A percentile compares a stretch with the other conserved stretches of the same genome.
These are phyloP conservation scores for Terana coerulea DNA, from an alignment of 768 basidiomycete genomes.

Conservation along the genomic window DNA sequence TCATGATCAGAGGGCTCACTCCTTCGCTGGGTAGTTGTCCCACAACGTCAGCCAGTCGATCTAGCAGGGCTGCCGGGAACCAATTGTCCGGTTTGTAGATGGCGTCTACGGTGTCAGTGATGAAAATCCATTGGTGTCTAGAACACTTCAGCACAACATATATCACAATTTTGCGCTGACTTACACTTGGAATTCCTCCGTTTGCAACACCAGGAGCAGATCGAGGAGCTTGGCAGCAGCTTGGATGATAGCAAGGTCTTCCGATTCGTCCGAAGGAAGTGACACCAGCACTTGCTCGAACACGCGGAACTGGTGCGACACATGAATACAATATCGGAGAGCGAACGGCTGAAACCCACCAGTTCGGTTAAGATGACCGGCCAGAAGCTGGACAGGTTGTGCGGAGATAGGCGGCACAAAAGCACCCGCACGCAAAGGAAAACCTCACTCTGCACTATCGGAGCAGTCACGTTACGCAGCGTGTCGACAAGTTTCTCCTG, in stretches of 20 bases:
- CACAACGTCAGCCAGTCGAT: conserved; percentile 82
- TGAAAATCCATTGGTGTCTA: conserved; percentile 98
- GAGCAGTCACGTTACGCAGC: conserved; percentile 71
- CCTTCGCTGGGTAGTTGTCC: conserved; percentile 57
- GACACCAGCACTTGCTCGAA: conserved; percentile 77
- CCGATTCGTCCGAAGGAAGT: conserved; percentile 77
- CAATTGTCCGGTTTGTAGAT: conserved; percentile 83
- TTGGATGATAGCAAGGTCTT: conserved; percentile 77
- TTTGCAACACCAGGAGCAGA: conserved; percentile 87
- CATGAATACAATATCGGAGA: not conserved
- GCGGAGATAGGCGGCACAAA: conserved; percentile 84
- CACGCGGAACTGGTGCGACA: conserved; percentile 65
- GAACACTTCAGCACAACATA: not conserved
- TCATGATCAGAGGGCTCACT: conserved; percentile 9
- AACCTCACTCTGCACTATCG: conserved; percentile 89
- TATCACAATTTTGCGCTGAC: not conserved
- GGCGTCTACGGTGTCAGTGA: conserved; percentile 96
- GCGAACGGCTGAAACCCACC: conserved; percentile 37
- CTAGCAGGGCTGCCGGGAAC: conserved; percentile 84
- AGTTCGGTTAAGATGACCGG: conserved; percentile 92
- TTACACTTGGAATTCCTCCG: conserved; percentile 97
- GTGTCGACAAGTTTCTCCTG: conserved; percentile 97
- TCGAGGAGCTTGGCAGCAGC: conserved; percentile 95
- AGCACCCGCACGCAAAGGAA: conserved; percentile 91
- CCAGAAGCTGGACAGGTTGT: conserved; percentile 95